Evolutionary conservation across 192 early-diverging fungal species (phyloP).

Genomic region (Coemansia sp.): DNA sequence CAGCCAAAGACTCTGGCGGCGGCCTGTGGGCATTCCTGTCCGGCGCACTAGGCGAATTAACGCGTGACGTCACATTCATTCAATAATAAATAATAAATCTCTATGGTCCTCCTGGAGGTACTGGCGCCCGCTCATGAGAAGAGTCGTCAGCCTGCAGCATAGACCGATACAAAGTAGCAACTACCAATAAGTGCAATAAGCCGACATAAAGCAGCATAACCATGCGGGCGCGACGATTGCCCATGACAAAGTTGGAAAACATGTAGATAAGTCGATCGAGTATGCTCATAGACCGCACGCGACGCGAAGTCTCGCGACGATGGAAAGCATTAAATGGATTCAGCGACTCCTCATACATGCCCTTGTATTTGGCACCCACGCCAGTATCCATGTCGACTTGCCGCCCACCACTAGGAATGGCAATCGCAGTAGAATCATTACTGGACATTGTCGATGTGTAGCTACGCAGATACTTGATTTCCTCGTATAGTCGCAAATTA

Average conservation of each 20-base stretch:
- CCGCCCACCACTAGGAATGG: conserved; percentile 22
- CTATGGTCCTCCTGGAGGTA: background rate
- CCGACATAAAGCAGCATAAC: conserved; percentile 23
- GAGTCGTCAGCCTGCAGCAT: conserved; percentile 29
- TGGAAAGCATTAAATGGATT: conserved; percentile 91
- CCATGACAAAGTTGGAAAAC: conserved; percentile 42
- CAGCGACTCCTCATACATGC: conserved; percentile 84
- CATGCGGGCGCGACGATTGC: conserved; percentile 33
- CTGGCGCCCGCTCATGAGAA: background rate
- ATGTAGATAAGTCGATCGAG: conserved; percentile 69
- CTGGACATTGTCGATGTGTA: conserved; percentile 53
- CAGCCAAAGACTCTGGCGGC: background rate
- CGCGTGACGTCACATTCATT: conserved; percentile 34
- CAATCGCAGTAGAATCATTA: conserved; percentile 19
- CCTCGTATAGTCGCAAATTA: conserved; percentile 90
- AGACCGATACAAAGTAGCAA: conserved; percentile 66
- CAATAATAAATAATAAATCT: conserved; percentile 17
- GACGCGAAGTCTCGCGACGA: conserved; percentile 69
- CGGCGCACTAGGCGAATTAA: conserved; percentile 30
- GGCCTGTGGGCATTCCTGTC: conserved; percentile 34
- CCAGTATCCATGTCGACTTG: conserved; percentile 34
- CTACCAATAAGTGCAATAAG: conserved; percentile 80
- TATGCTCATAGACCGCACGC: conserved; percentile 75
- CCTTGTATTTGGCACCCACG: conserved; percentile 70
- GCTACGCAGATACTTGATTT: conserved; percentile 83